A percentile compares a stretch with the other conserved stretches of the same genome.
Evolutionary conservation across 2,329 filamentous ascomycete genomes (phyloP).

Genomic region (Verticillium tricorpus): DNA sequence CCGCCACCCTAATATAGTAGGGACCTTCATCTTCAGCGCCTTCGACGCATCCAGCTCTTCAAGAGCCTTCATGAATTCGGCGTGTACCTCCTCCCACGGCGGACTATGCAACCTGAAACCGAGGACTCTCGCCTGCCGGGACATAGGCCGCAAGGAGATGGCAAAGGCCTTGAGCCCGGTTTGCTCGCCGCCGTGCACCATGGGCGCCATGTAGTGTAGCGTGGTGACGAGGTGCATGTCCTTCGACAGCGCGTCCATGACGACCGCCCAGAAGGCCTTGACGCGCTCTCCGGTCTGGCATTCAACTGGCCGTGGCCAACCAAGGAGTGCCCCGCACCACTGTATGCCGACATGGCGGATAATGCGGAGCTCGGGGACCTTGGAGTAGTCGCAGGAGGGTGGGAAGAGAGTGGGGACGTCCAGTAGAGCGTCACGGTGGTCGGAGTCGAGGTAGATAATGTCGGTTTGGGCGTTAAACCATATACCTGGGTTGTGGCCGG

Average conservation of each 20-base stretch:
- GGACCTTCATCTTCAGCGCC: neutral
- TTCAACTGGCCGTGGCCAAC: neutral
- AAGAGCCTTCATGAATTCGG: neutral
- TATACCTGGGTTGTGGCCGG: neutral
- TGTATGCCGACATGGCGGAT: neutral
- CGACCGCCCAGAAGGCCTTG: neutral
- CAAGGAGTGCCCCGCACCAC: neutral
- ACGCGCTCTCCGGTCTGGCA: neutral
- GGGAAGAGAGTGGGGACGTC: neutral
- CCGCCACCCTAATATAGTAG: neutral
- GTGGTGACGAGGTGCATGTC: neutral
- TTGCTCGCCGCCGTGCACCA: neutral
- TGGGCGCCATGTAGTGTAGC: neutral
- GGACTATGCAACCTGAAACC: neutral
- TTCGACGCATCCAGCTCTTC: neutral
- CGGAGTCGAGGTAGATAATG: neutral
- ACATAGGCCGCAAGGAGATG: neutral
- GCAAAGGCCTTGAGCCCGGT: neutral
- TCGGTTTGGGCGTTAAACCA: neutral
- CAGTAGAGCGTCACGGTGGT: neutral
- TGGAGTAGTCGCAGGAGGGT: neutral
- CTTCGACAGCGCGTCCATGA: neutral
- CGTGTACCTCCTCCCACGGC: neutral
- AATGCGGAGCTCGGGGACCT: neutral
- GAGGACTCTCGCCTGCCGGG: neutral